Conservation (phyloP, 495 filamentous ascomycete genomes). For the Penicillium robsamsonii region DNA sequence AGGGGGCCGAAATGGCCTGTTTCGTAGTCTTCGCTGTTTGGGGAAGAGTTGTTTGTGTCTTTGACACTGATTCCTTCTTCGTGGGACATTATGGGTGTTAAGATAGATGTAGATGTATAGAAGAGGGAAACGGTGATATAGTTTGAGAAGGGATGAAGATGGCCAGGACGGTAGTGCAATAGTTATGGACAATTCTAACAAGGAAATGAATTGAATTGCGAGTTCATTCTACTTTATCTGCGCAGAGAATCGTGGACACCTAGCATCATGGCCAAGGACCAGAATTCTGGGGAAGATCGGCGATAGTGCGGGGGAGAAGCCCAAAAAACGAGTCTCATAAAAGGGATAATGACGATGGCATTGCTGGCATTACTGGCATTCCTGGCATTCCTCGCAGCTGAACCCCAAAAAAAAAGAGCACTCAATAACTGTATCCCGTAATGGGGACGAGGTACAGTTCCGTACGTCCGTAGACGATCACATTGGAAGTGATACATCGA, state of each 20-base stretch:
- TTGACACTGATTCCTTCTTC: constrained; percentile 10
- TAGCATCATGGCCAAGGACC: background rate
- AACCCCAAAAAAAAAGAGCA: background rate
- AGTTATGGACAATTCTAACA: background rate
- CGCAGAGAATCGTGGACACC: background rate
- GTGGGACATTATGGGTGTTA: constrained; percentile 1
- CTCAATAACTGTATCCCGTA: background rate
- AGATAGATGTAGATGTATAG: background rate
- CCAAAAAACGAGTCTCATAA: background rate
- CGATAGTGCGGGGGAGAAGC: constrained; percentile 1
- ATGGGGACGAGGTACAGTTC: background rate
- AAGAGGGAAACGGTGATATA: background rate
- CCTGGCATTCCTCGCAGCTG: background rate
- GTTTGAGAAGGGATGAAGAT: background rate
- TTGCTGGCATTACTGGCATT: background rate
- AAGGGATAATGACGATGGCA: background rate
- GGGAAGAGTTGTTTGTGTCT: constrained; percentile 5
- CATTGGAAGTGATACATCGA: background rate
- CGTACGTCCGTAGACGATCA: constrained; percentile 8
- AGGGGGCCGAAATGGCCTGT: constrained; percentile 49
- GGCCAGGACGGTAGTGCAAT: background rate
- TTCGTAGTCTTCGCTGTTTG: background rate
- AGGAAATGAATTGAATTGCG: background rate
- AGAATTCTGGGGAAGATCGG: constrained; percentile 1
- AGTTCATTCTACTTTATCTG: background rate